These are phyloP conservation scores for Metarhizium humberi DNA, from an alignment of 2,329 filamentous ascomycete genomes.

Conservation along the genomic window DNA sequence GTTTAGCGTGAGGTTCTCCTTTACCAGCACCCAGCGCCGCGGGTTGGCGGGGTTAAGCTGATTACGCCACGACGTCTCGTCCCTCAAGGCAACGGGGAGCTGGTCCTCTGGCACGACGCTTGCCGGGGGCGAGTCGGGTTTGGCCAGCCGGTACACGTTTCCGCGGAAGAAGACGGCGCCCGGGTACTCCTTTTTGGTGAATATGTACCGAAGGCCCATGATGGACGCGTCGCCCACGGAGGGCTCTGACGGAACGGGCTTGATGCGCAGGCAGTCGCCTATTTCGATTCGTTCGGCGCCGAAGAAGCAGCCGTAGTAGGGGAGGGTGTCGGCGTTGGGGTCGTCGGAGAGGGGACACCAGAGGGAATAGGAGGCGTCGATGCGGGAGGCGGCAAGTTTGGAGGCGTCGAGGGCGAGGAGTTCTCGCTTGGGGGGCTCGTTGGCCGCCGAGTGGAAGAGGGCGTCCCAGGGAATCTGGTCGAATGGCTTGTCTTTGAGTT, in stretches of 20 bases:
- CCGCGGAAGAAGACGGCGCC: slow-evolving; percentile 31
- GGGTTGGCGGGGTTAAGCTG: slow-evolving; percentile 21
- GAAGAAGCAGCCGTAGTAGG: slow-evolving; percentile 39
- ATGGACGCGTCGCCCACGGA: slow-evolving; percentile 21
- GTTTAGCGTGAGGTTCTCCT: slow-evolving; percentile 36
- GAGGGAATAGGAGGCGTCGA: slow-evolving; percentile 40
- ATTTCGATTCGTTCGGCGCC: slow-evolving; percentile 40
- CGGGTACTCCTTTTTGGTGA: slow-evolving; percentile 24
- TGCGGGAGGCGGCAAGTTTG: slow-evolving; percentile 39
- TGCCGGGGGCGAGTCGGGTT: slow-evolving; percentile 15
- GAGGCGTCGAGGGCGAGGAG: slow-evolving; percentile 38
- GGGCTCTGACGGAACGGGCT: slow-evolving; percentile 28
- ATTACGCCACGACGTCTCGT: slow-evolving; percentile 30
- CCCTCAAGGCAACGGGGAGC: slow-evolving; percentile 30
- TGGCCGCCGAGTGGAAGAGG: slow-evolving; percentile 21
- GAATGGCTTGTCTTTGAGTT: slow-evolving; percentile 29
- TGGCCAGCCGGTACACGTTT: slow-evolving; percentile 27
- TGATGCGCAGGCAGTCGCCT: slow-evolving; percentile 39
- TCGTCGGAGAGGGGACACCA: slow-evolving; percentile 29
- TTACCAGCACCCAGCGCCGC: slow-evolving; percentile 31
- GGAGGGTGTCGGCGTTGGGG: slow-evolving; percentile 20
- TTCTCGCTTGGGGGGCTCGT: slow-evolving; percentile 29
- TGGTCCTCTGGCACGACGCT: slow-evolving; percentile 25
- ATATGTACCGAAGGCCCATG: slow-evolving; percentile 32
- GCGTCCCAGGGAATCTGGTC: slow-evolving; percentile 34